A percentile compares a stretch with the other conserved stretches of the same genome.
These are phyloP conservation scores for Withania somnifera DNA, from an alignment of 305 asterid species.

Conservation along the genomic window DNA sequence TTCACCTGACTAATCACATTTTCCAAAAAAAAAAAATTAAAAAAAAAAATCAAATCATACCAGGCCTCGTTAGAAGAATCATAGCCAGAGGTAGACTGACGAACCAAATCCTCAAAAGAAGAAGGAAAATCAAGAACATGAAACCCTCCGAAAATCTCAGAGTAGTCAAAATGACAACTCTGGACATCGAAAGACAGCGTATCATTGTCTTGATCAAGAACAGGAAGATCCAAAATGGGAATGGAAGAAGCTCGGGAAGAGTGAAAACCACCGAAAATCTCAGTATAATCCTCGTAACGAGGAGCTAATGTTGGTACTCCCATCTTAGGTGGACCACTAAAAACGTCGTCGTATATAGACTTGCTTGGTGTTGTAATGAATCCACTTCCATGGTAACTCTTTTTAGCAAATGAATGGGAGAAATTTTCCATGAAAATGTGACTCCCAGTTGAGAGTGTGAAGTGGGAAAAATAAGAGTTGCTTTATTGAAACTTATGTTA, in stretches of 20 bases:
- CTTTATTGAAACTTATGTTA: background rate
- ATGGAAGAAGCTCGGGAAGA: constrained; percentile 60
- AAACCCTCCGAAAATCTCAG: constrained; percentile 50
- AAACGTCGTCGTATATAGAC: constrained; percentile 75
- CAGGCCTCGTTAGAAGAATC: constrained; percentile 63
- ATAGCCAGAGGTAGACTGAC: constrained; percentile 38
- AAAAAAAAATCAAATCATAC: constrained; percentile 20
- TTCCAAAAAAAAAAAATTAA: background rate
- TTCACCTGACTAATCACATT: background rate
- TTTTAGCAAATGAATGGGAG: constrained; percentile 49
- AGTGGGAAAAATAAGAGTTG: background rate
- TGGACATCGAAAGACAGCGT: constrained; percentile 27
- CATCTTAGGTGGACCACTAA: constrained; percentile 42
- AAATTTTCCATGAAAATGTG: constrained; percentile 55
- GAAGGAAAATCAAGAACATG: constrained; percentile 34
- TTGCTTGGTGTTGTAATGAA: constrained; percentile 37
- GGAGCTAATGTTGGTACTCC: constrained; percentile 55
- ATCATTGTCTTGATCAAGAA: constrained; percentile 17
- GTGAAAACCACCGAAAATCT: constrained; percentile 78
- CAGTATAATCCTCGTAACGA: constrained; percentile 61
- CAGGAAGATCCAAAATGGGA: constrained; percentile 65
- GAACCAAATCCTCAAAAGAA: constrained; percentile 47
- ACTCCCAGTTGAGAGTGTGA: background rate
- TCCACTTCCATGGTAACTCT: constrained; percentile 32
- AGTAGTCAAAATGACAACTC: constrained; percentile 41